Conservation (phyloP, 257 asterid species). For the Cordia subcordata region DNA sequence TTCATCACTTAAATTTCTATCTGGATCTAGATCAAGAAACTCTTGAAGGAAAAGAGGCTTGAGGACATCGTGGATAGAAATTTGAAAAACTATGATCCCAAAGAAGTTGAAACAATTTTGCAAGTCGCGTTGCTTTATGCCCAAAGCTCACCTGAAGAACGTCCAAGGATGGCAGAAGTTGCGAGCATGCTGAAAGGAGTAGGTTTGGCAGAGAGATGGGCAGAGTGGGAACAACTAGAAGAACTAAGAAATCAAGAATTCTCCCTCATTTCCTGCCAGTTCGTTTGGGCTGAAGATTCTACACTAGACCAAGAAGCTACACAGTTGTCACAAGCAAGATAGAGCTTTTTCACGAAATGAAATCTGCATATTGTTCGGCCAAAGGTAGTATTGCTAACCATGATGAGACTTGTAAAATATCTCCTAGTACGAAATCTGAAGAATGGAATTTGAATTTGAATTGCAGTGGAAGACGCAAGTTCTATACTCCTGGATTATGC, state of each 20-base stretch:
- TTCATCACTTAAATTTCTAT: background rate
- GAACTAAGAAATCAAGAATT: slow-evolving; percentile 49
- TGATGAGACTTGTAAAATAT: no score
- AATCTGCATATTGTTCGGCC: background rate
- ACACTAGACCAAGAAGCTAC: slow-evolving; percentile 75
- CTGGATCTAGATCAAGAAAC: slow-evolving; percentile 56
- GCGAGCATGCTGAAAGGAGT: slow-evolving; percentile 72
- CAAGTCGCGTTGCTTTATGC: slow-evolving; percentile 91
- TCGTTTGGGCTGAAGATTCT: slow-evolving; percentile 76
- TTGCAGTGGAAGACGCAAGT: no score
- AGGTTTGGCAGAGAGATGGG: slow-evolving; percentile 84
- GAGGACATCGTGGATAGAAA: slow-evolving; percentile 64
- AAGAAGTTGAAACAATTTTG: slow-evolving; percentile 65
- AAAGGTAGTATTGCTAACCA: no score
- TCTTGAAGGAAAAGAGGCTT: slow-evolving; percentile 58
- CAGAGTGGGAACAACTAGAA: slow-evolving; percentile 88
- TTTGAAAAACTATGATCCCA: slow-evolving; percentile 37
- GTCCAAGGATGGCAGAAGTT: slow-evolving; percentile 74
- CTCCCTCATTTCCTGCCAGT: slow-evolving; percentile 41
- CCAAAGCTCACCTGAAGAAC: slow-evolving; percentile 71
- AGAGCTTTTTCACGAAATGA: background rate
- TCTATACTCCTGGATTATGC: no score
- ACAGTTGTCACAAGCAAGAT: slow-evolving; percentile 79
- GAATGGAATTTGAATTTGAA: no score
- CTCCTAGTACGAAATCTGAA: no score